Percentiles rank a stretch among this genome's conserved stretches.
Evolutionary conservation across 257 asterid species (phyloP).

Genomic region (Catharanthus roseus): DNA sequence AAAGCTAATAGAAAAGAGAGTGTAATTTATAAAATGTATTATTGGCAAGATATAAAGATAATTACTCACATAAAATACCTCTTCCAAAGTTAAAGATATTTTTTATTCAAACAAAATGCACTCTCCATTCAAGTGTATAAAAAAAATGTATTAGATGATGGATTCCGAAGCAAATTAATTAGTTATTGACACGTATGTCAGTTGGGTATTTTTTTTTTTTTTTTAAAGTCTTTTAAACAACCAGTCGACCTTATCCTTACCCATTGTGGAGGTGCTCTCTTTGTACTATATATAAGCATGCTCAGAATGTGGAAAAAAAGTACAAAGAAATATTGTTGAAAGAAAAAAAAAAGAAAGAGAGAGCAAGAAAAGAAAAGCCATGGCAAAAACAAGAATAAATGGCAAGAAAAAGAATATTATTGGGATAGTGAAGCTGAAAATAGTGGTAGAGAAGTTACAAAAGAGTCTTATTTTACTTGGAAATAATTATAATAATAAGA

Average conservation of each 20-base stretch:
- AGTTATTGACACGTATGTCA: too few species aligned
- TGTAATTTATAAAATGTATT: too few species aligned
- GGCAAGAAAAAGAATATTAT: slow-evolving; percentile 31
- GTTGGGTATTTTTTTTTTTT: too few species aligned
- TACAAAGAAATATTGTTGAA: background rate
- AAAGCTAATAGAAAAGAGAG: too few species aligned
- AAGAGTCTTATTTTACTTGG: slow-evolving; percentile 33
- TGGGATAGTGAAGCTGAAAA: slow-evolving; percentile 39
- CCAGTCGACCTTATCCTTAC: slow-evolving; percentile 12
- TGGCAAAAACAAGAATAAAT: slow-evolving; percentile 23
- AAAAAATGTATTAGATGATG: too few species aligned
- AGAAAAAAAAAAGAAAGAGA: slow-evolving; percentile 10
- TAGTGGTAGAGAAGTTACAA: slow-evolving; percentile 48
- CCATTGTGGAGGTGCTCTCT: background rate
- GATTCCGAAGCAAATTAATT: too few species aligned
- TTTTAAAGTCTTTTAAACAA: too few species aligned
- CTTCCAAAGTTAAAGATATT: too few species aligned
- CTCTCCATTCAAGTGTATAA: too few species aligned
- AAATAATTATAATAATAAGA: slow-evolving; percentile 13
- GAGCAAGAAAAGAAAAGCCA: background rate
- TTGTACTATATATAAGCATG: slow-evolving; percentile 18
- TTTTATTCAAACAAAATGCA: too few species aligned
- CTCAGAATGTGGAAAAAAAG: slow-evolving; percentile 7
- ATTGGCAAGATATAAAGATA: too few species aligned
- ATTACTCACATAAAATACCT: too few species aligned